Conservation (phyloP, 345 rosid genomes). For the Salix koriyanagi region DNA sequence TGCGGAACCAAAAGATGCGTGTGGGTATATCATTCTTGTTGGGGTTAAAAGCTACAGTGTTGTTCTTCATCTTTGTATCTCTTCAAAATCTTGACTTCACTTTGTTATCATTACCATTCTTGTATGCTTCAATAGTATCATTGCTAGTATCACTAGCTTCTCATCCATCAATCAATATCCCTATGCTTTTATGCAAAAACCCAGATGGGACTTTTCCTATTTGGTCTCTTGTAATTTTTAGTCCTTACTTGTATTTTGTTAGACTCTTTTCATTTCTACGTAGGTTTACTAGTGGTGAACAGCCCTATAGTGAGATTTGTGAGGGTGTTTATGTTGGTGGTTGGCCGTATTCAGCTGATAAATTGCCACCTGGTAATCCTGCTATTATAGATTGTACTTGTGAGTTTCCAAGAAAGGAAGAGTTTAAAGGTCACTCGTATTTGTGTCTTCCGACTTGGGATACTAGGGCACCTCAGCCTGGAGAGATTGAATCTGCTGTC, state of each 20-base stretch:
- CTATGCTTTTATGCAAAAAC: slow-evolving; percentile 51
- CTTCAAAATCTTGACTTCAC: slow-evolving; percentile 31
- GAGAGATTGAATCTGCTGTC: slow-evolving; percentile 63
- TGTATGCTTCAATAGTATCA: slow-evolving; percentile 48
- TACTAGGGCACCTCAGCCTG: slow-evolving; percentile 62
- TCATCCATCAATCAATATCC: slow-evolving; percentile 22
- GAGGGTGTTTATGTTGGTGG: slow-evolving; percentile 69
- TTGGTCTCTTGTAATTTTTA: slow-evolving; percentile 52
- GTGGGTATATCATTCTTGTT: slow-evolving; percentile 46
- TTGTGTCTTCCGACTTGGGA: slow-evolving; percentile 78
- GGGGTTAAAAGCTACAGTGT: slow-evolving; percentile 32
- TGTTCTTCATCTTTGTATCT: slow-evolving; percentile 28
- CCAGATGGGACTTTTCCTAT: slow-evolving; percentile 59
- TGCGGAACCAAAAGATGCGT: slow-evolving; percentile 33
- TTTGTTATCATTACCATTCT: slow-evolving; percentile 38
- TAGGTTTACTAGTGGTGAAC: slow-evolving; percentile 47
- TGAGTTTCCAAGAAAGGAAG: slow-evolving; percentile 50
- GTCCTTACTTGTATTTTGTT: slow-evolving; percentile 50
- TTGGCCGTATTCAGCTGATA: slow-evolving; percentile 48
- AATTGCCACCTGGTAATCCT: slow-evolving; percentile 61
- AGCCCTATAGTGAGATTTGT: slow-evolving; percentile 45
- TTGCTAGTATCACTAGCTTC: slow-evolving; percentile 29
- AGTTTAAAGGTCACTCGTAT: slow-evolving; percentile 42
- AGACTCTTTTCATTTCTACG: slow-evolving; percentile 43
- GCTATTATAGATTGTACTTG: slow-evolving; percentile 73